A percentile compares a stretch with the other conserved stretches of the same genome.
Evolutionary conservation across 257 asterid species (phyloP).

Genomic region (Fraxinus americana): DNA sequence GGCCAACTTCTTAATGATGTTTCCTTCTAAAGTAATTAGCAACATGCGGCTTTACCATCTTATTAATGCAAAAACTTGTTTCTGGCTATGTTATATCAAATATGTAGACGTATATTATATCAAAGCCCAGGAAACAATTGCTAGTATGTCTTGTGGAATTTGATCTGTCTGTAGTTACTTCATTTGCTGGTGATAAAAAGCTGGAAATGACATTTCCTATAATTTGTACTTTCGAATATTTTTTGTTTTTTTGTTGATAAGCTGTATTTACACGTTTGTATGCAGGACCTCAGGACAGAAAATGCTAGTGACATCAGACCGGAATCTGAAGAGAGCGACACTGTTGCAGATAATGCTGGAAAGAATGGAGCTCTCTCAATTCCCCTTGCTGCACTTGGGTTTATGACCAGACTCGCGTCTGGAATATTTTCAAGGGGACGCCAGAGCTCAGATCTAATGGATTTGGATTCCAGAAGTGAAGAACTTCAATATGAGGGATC

Average conservation of each 20-base stretch:
- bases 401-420: constrained; percentile 81
- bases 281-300: constrained; percentile 51
- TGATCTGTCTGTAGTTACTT: constrained; percentile 6
- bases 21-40: background rate
- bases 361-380: constrained; percentile 74
- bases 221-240: background rate
- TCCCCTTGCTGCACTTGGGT: constrained; percentile 92
- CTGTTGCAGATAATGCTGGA: constrained; percentile 54
- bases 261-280: constrained; percentile 18
- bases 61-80: background rate
- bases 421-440: constrained; percentile 88
- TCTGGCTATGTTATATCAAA: background rate
- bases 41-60: constrained; percentile 2
- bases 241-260: constrained; percentile 25
- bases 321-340: constrained; percentile 51
- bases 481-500: constrained; percentile 49
- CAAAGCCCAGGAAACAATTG: background rate
- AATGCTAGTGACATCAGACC: constrained; percentile 48
- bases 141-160: constrained; percentile 5
- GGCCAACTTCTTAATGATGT: background rate
- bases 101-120: background rate
- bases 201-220: background rate
- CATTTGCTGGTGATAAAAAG: background rate
- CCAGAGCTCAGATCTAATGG: constrained; percentile 43
- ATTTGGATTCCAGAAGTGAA: constrained; percentile 53